Conservation (phyloP, 768 basidiomycete genomes). For the Trametes meyenii region DNA sequence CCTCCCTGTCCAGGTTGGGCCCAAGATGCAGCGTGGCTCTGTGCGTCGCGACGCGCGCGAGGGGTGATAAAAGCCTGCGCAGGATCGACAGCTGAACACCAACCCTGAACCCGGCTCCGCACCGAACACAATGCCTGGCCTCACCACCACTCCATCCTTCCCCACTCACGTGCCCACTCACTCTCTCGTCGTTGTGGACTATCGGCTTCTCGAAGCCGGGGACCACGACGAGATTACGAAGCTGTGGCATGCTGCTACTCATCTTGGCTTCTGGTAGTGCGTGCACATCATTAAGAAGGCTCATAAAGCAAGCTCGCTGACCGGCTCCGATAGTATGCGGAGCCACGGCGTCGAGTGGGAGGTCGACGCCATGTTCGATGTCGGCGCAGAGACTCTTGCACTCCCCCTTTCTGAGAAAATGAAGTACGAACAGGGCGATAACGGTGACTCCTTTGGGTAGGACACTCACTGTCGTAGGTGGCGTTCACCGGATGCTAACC, state of each 20-base stretch:
- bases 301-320: background rate
- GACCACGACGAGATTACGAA: conserved; percentile 49
- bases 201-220: conserved; percentile 45
- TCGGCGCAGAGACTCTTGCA: conserved; percentile 56
- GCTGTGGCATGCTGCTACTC: conserved; percentile 60
- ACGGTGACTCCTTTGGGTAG: conserved; percentile 45
- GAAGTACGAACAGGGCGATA: conserved; percentile 59
- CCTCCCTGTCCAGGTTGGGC: conserved; percentile 15
- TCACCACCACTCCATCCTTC: conserved; percentile 43
- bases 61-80: conserved; percentile 15
- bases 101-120: conserved; percentile 9
- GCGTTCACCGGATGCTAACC: background rate
- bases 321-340: conserved; percentile 43
- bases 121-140: conserved; percentile 34
- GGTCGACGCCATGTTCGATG: conserved; percentile 54
- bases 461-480: background rate
- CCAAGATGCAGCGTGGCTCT: conserved; percentile 1
- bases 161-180: conserved; percentile 56
- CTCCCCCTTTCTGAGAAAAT: conserved; percentile 60
- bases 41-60: conserved; percentile 6
- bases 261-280: conserved; percentile 70
- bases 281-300: conserved; percentile 31
- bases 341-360: conserved; percentile 57
- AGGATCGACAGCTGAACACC: background rate
- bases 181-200: conserved; percentile 60